These are phyloP conservation scores for Neurospora cerealis DNA, from an alignment of 495 filamentous ascomycete species.

Conservation along the genomic window DNA sequence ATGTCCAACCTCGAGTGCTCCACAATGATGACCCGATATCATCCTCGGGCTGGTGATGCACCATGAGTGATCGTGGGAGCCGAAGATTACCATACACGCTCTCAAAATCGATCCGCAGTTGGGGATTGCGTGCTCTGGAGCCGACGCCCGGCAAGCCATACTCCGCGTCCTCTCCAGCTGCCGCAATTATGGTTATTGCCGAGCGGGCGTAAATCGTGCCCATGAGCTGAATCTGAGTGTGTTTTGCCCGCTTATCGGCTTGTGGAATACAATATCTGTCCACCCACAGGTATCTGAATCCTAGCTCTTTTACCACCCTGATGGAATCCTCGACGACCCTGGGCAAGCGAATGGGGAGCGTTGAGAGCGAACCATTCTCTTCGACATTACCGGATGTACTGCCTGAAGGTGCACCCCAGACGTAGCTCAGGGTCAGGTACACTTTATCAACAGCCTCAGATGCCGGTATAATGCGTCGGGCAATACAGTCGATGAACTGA, in stretches of 20 bases:
- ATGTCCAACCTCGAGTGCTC: slow-evolving; percentile 2
- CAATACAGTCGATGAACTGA: background rate
- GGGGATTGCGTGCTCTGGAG: background rate
- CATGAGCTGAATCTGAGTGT: slow-evolving; percentile 21
- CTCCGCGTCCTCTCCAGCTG: slow-evolving; percentile 15
- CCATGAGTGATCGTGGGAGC: background rate
- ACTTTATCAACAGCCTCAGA: background rate
- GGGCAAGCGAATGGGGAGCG: background rate
- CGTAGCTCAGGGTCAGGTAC: background rate
- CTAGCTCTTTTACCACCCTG: slow-evolving; percentile 9
- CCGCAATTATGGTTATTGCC: slow-evolving; percentile 21
- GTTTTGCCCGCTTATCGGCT: slow-evolving; percentile 4
- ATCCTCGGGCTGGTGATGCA: background rate
- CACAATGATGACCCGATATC: background rate
- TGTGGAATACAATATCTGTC: slow-evolving; percentile 21
- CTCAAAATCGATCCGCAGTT: background rate
- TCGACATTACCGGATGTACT: background rate
- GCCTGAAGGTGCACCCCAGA: background rate
- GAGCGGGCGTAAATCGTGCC: slow-evolving; percentile 18
- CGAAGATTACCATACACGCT: background rate
- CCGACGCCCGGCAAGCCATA: slow-evolving; percentile 23
- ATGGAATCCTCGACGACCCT: slow-evolving; percentile 18
- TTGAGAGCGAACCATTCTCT: background rate
- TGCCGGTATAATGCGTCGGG: background rate
- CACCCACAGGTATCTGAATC: slow-evolving; percentile 21